Percentiles rank a stretch among this genome's conserved stretches.
Evolutionary conservation across 2,329 filamentous ascomycete genomes (phyloP).

Genomic region (Phaeosphaeria sp.): DNA sequence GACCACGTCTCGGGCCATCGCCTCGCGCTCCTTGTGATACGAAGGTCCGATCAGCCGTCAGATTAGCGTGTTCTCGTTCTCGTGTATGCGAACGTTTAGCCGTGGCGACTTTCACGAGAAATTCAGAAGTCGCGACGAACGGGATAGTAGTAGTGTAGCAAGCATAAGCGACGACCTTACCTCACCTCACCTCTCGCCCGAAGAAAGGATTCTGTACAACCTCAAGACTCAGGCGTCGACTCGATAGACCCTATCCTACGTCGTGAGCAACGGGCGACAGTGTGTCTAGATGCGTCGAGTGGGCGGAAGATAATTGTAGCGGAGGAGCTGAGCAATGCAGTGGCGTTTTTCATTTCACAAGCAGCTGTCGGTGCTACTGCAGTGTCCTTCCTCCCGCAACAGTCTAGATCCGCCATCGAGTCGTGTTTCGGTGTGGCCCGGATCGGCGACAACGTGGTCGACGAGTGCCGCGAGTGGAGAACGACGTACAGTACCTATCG

Average conservation of each 20-base stretch:
- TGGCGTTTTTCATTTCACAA: not conserved
- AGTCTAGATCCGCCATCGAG: slow-evolving; percentile 2
- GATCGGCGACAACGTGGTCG: not conserved
- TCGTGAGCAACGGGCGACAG: not conserved
- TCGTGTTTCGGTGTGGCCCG: slow-evolving; percentile 1
- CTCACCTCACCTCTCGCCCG: too few relatives aligned
- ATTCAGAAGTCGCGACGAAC: not conserved
- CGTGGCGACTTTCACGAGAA: not conserved
- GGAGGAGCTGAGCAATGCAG: not conserved
- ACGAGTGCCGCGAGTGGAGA: not conserved
- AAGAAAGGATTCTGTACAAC: not conserved
- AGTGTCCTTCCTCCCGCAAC: not conserved
- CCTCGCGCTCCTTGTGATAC: not conserved
- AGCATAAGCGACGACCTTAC: not conserved
- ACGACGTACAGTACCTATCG: too few relatives aligned
- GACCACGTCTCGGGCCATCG: not conserved
- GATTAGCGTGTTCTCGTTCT: not conserved
- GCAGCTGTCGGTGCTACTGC: not conserved
- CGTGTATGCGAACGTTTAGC: slow-evolving; percentile 8
- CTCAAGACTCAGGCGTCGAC: not conserved
- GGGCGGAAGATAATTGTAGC: not conserved
- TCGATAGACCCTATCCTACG: not conserved
- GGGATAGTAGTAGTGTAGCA: not conserved
- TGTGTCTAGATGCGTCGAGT: slow-evolving; percentile 5
- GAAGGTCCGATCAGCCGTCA: not conserved